phyloP scores from a whole-genome alignment of 164 flowering plant genomes.

The Litsea cubeba region DNA sequence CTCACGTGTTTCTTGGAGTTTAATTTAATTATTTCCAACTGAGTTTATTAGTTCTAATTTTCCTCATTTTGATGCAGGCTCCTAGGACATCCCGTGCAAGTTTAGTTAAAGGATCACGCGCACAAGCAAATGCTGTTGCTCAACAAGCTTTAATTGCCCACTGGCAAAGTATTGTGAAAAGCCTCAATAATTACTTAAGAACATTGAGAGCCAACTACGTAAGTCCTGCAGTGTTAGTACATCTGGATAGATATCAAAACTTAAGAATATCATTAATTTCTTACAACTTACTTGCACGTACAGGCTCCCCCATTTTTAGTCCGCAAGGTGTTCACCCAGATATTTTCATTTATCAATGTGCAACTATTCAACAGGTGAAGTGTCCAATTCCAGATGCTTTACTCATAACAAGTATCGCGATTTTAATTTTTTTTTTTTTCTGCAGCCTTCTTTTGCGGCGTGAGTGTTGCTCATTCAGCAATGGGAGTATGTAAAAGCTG shows the following conservation, averaged over 20 bases:
- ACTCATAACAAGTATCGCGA: neutral
- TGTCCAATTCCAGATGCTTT: neutral
- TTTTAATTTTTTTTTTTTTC: neutral
- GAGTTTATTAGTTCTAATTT: neutral
- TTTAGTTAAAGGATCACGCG: constrained; percentile 77
- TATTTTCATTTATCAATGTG: constrained; percentile 92
- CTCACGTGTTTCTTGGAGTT: neutral
- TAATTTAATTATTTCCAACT: neutral
- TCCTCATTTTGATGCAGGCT: constrained; percentile 45
- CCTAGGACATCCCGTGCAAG: constrained; percentile 91
- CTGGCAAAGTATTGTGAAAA: constrained; percentile 96
- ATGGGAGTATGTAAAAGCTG: constrained; percentile 96
- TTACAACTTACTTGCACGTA: constrained; percentile 5
- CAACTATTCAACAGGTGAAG: constrained; percentile 89
- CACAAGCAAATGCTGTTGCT: constrained; percentile 91
- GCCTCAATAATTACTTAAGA: constrained; percentile 59
- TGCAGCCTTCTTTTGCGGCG: constrained; percentile 94
- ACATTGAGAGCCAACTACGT: constrained; percentile 83
- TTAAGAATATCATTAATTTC: constrained; percentile 6
- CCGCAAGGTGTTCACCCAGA: constrained; percentile 81
- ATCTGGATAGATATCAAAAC: neutral
- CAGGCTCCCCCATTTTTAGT: constrained; percentile 91
- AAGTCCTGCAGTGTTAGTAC: constrained; percentile 22
- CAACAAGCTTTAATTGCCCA: constrained; percentile 96
- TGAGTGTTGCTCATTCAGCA: constrained; percentile 98